Conservation (phyloP, 257 asterid species). For the Ligustrum vulgare region DNA sequence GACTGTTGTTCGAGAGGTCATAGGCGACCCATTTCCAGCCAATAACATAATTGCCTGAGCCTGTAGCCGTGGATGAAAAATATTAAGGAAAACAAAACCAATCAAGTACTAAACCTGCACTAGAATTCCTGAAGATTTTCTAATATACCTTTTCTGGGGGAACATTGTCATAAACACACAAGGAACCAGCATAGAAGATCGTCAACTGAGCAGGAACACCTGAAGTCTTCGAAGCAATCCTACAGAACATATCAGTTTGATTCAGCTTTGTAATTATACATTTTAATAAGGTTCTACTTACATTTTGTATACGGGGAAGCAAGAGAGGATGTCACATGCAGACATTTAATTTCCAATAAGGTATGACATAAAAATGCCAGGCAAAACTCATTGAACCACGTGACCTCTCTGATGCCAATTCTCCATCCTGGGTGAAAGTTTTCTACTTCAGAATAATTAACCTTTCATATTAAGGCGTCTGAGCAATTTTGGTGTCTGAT, state of each 20-base stretch:
- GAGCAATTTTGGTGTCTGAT: background rate
- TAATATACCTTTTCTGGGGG: constrained; percentile 76
- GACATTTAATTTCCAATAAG: background rate
- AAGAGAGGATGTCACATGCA: too few species aligned
- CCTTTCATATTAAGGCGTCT: too few species aligned
- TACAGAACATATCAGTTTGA: constrained; percentile 26
- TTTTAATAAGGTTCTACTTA: background rate
- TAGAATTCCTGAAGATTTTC: background rate
- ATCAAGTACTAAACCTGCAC: background rate
- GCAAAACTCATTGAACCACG: background rate
- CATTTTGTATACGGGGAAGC: background rate
- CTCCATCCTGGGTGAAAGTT: background rate
- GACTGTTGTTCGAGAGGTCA: constrained; percentile 33
- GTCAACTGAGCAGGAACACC: constrained; percentile 75
- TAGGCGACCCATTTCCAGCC: constrained; percentile 74
- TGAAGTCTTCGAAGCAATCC: constrained; percentile 46
- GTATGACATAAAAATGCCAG: background rate
- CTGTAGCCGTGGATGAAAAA: constrained; percentile 32
- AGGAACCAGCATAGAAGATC: constrained; percentile 81
- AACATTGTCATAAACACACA: constrained; percentile 71
- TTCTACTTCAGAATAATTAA: background rate
- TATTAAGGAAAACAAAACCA: background rate
- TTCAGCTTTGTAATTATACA: constrained; percentile 8
- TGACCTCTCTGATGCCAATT: background rate
- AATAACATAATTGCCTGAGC: constrained; percentile 94